Percentiles rank a stretch among this genome's conserved stretches.
Evolutionary conservation across 139 green algal genomes (phyloP).

Genomic region (Chlamydomonas eustigma): DNA sequence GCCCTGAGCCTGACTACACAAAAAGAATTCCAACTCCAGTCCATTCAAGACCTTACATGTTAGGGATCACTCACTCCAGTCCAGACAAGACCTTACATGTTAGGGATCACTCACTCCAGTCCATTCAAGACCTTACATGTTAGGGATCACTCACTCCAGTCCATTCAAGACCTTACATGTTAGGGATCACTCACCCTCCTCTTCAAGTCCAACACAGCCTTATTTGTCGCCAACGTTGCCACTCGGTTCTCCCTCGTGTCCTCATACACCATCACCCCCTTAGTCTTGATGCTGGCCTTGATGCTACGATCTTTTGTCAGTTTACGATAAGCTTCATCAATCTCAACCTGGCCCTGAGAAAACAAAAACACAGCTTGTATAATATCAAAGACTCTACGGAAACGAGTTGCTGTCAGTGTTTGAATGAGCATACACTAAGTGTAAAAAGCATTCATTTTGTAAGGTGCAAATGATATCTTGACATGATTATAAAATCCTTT

Average conservation of each 20-base stretch:
- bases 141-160: too few species aligned
- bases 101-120: too few species aligned
- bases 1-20: too few species aligned
- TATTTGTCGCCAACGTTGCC: neutral
- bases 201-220: neutral
- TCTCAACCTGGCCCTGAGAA: constrained; percentile 5
- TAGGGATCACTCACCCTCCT: constrained; percentile 5
- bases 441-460: neutral
- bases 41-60: too few species aligned
- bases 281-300: constrained; percentile 5
- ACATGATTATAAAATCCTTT: too few species aligned
- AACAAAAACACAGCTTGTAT: neutral
- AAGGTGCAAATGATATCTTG: neutral
- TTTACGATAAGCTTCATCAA: constrained; percentile 21
- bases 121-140: too few species aligned
- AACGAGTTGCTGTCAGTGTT: neutral
- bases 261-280: neutral
- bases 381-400: neutral
- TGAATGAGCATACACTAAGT: too few species aligned
- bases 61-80: too few species aligned
- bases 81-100: too few species aligned
- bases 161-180: too few species aligned
- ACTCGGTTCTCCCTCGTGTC: constrained; percentile 14
- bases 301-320: constrained; percentile 24
- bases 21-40: too few species aligned